Evolutionary conservation across 768 basidiomycete species (phyloP).

Genomic region (Filobasidium floriforme): DNA sequence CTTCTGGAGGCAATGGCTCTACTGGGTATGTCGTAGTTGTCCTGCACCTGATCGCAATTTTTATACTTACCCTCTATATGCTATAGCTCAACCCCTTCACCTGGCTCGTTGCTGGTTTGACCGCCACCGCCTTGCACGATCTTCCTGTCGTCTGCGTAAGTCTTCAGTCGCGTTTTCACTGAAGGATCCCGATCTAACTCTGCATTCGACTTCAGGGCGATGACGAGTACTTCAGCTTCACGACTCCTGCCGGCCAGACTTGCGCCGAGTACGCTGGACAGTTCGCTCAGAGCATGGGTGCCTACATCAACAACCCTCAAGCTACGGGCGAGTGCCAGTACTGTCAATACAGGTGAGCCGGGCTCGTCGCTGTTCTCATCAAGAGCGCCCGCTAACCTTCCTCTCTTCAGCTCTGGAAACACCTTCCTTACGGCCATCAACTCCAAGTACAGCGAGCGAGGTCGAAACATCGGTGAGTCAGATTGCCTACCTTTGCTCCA

Average conservation of each 20-base stretch:
- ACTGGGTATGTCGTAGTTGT: constrained; percentile 46
- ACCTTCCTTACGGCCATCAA: constrained; percentile 19
- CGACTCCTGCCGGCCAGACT: constrained; percentile 66
- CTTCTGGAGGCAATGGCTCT: constrained; percentile 75
- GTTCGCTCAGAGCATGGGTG: constrained; percentile 60
- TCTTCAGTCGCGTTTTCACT: constrained; percentile 23
- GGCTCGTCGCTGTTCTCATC: not conserved
- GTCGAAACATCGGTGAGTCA: constrained; percentile 19
- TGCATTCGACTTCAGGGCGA: constrained; percentile 48
- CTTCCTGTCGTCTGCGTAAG: constrained; percentile 52
- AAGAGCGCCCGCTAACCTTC: too few species aligned
- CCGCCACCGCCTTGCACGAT: constrained; percentile 62
- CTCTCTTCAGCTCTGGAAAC: constrained; percentile 12
- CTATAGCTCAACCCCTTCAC: constrained; percentile 54
- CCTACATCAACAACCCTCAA: constrained; percentile 66
- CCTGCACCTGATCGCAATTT: not conserved
- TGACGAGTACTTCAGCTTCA: constrained; percentile 59
- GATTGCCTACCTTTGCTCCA: too few species aligned
- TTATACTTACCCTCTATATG: not conserved
- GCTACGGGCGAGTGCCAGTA: constrained; percentile 62
- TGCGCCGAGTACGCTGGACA: constrained; percentile 65
- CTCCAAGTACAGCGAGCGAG: constrained; percentile 3
- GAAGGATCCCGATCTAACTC: constrained; percentile 12
- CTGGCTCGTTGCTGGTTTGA: constrained; percentile 55
- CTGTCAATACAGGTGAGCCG: constrained; percentile 46